Evolutionary conservation across 371 early-diverging fungal species (phyloP), one percentile per base, ranked within the genome.

Genomic region (Chytridiales sp.): DNA sequence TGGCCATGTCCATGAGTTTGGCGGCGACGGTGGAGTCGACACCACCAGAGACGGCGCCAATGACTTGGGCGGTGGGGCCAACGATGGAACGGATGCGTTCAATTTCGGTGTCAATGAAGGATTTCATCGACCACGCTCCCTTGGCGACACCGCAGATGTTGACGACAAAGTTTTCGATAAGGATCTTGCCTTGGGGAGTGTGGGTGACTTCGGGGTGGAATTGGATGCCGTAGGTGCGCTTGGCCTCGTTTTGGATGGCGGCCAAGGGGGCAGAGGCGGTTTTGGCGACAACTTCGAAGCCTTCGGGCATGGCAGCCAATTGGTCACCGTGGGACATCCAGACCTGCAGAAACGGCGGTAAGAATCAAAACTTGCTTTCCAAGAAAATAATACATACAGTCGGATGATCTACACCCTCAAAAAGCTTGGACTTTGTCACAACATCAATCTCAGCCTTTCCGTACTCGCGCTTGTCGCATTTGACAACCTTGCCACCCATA

Each of bases 291-390:
- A 89, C 83, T 34, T 73, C 76, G 85, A 95, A 95, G 51, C 87
- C 91, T 15, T 74, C 69, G n/a, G 95, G 94, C 32, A 87, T 74
- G 60, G 77, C 74, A 61, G 87, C 79, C 36, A 97, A 81, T 73
- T 94, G 94, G 81, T 97, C 96, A 63, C 96, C 95, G 73, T 97
- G 98, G 73, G 88, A 88, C 98, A 97, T 97, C 98, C 98, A 97
- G 61, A 94, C 93, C 81, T 86, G 63, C 13, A 13, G 2, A 32
- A 26, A 36, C 1, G 29, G 26, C 36, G 30, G 15, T 5, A 17
- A 3, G 40, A 40, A 1, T 40, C 19, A 17, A 40, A 19, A 17
- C 19, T 17, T 40, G 40, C 1, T 40, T 40, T 2, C 40, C 1
- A 15, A 17, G 40, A 59, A 38, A 11, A 15, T 17, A 36, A 21